phyloP scores from a whole-genome alignment of 805 yeast genomes.

The Debaryomyces castellii region DNA sequence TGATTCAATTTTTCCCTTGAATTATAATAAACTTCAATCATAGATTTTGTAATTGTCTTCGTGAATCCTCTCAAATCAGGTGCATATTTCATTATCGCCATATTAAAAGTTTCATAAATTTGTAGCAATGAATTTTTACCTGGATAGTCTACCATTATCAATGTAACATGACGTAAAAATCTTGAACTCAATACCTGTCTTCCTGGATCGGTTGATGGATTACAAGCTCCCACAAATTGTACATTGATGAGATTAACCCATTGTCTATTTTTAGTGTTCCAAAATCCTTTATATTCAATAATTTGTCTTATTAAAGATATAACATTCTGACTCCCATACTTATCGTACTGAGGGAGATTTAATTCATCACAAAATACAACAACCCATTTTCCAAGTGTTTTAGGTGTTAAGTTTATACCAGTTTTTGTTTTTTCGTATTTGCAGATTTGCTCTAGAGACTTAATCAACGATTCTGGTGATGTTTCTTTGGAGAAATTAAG shows the following conservation, averaged over 20 bases:
- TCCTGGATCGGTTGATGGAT: slow-evolving; percentile 82
- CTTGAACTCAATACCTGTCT: slow-evolving; percentile 57
- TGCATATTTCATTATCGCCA: slow-evolving; percentile 55
- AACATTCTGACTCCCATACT: slow-evolving; percentile 70
- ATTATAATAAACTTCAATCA: slow-evolving; percentile 59
- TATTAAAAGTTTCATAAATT: slow-evolving; percentile 62
- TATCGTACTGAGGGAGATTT: slow-evolving; percentile 73
- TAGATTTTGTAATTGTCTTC: slow-evolving; percentile 54
- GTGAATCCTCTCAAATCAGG: slow-evolving; percentile 62
- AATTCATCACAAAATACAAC: slow-evolving; percentile 91
- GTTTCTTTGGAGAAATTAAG: slow-evolving; percentile 85
- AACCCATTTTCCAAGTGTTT: slow-evolving; percentile 61
- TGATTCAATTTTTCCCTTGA: slow-evolving; percentile 43
- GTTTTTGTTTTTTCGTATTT: slow-evolving; percentile 49
- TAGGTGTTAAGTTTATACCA: slow-evolving; percentile 61
- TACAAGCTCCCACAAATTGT: slow-evolving; percentile 94
- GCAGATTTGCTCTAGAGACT: slow-evolving; percentile 72
- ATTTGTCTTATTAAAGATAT: slow-evolving; percentile 74
- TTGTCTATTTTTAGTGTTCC: slow-evolving; percentile 55
- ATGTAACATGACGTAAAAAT: slow-evolving; percentile 63
- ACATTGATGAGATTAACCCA: slow-evolving; percentile 70
- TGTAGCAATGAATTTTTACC: slow-evolving; percentile 56
- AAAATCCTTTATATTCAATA: slow-evolving; percentile 73
- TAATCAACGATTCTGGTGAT: slow-evolving; percentile 56
- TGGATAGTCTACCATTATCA: slow-evolving; percentile 81